A percentile compares a stretch with the other conserved stretches of the same genome.
These are phyloP conservation scores for Dactylellina parvicollis DNA, from an alignment of 2,329 filamentous ascomycete genomes.

Conservation along the genomic window DNA sequence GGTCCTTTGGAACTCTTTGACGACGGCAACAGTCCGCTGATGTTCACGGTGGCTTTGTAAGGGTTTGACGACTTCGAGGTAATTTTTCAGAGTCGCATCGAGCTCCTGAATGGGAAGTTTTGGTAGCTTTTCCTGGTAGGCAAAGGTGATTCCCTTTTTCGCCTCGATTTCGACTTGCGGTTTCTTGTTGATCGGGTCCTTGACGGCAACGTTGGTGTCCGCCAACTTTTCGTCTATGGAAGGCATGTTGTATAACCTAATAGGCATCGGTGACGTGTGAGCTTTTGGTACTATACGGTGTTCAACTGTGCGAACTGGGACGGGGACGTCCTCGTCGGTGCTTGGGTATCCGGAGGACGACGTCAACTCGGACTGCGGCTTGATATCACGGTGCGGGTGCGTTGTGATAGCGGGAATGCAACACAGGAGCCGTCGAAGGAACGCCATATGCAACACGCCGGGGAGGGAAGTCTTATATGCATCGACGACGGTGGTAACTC, in stretches of 20 bases:
- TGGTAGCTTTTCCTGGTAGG: constrained; percentile 84
- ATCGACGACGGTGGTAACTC: constrained; percentile 7
- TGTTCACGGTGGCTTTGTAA: constrained; percentile 84
- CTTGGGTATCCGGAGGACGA: constrained; percentile 25
- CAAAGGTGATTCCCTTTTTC: constrained; percentile 79
- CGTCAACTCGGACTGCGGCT: constrained; percentile 10
- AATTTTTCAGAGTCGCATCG: constrained; percentile 78
- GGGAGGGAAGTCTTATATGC: constrained; percentile 29
- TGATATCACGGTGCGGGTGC: constrained; percentile 26
- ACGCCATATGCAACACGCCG: constrained; percentile 48
- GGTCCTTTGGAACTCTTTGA: constrained; percentile 80
- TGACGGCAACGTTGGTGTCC: constrained; percentile 19
- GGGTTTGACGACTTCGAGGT: constrained; percentile 80
- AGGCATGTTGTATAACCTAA: constrained; percentile 52
- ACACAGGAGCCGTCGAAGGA: constrained; percentile 45
- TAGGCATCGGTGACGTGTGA: constrained; percentile 51
- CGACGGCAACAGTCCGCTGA: constrained; percentile 79
- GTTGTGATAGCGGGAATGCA: constrained; percentile 39
- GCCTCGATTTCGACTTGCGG: constrained; percentile 12
- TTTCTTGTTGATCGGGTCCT: constrained; percentile 24
- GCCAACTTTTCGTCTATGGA: constrained; percentile 54
- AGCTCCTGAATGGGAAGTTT: constrained; percentile 94
- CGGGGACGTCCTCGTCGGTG: constrained; percentile 42
- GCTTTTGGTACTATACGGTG: constrained; percentile 25
- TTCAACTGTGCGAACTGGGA: constrained; percentile 34